Evolutionary conservation across 2,329 filamentous ascomycete species (phyloP).

Genomic region (Hyphodiscus sp.): DNA sequence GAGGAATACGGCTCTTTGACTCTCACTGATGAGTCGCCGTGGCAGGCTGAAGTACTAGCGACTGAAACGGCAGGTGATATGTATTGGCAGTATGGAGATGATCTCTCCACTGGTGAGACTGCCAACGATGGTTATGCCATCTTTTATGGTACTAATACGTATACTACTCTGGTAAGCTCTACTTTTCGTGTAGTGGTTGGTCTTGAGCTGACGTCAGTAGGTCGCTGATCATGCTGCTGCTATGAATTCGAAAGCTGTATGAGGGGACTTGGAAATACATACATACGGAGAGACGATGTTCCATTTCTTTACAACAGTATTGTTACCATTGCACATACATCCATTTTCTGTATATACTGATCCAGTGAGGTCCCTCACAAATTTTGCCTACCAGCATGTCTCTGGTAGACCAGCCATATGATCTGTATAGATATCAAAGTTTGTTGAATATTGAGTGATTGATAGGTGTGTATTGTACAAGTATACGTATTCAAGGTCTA

Average conservation of each 20-base stretch:
- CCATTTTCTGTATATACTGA: too few relatives aligned
- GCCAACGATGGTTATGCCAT: slow-evolving; percentile 24
- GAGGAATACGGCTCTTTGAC: slow-evolving; percentile 34
- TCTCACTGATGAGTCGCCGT: slow-evolving; percentile 15
- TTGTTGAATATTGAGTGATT: too few relatives aligned
- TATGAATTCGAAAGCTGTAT: slow-evolving; percentile 15
- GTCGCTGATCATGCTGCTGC: slow-evolving; percentile 21
- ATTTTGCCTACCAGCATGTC: too few relatives aligned
- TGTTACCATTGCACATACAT: background rate
- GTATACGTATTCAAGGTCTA: too few relatives aligned
- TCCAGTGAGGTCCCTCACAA: too few relatives aligned
- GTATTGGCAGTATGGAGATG: slow-evolving; percentile 29
- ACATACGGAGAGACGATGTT: background rate
- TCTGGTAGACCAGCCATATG: too few relatives aligned
- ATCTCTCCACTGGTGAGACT: slow-evolving; percentile 19
- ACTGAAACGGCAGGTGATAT: slow-evolving; percentile 23
- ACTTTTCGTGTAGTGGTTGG: background rate
- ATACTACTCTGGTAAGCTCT: slow-evolving; percentile 18
- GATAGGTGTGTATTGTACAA: too few relatives aligned
- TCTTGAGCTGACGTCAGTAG: slow-evolving; percentile 5
- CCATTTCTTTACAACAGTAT: background rate
- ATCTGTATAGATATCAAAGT: too few relatives aligned
- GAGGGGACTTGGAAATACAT: background rate
- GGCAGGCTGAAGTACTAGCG: slow-evolving; percentile 21
- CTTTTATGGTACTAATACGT: slow-evolving; percentile 24